Conservation (phyloP, 2,329 filamentous ascomycete species). For the Rhynchosporium graminicola region DNA sequence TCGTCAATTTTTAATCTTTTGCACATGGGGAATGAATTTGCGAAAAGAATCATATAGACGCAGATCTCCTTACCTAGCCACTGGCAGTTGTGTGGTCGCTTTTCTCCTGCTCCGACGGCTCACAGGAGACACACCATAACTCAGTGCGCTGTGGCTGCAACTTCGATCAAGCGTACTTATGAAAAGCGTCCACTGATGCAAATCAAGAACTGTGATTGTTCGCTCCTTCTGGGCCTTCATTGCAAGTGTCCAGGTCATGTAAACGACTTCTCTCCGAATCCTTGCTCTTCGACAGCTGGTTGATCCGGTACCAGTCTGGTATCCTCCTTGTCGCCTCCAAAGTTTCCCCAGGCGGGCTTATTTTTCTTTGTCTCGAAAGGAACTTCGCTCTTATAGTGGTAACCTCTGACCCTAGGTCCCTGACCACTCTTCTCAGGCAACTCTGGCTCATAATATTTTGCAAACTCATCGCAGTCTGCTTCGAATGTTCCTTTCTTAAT, state of each 20-base stretch:
- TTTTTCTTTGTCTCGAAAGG: constrained; percentile 67
- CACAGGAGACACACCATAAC: no score
- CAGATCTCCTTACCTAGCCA: no score
- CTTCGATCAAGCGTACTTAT: neutral
- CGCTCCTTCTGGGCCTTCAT: neutral
- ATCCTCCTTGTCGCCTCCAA: constrained; percentile 41
- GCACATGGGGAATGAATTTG: no score
- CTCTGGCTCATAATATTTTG: constrained; percentile 62
- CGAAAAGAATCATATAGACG: no score
- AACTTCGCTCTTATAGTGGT: constrained; percentile 73
- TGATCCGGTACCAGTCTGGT: constrained; percentile 52
- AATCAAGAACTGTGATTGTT: neutral
- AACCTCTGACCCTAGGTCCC: constrained; percentile 78
- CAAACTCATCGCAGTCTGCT: constrained; percentile 47
- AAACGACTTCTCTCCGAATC: constrained; percentile 51
- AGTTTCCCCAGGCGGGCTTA: constrained; percentile 63
- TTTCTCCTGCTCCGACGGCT: no score
- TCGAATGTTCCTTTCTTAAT: constrained; percentile 64
- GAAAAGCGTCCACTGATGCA: neutral
- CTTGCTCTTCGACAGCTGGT: constrained; percentile 52
- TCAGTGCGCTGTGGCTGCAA: neutral
- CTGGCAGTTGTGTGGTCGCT: no score
- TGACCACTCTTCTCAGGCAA: constrained; percentile 74
- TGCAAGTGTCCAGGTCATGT: neutral
- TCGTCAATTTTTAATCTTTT: no score